Percentiles rank a stretch among this genome's conserved stretches.
Evolutionary conservation across 2,329 filamentous ascomycete genomes (phyloP).

Genomic region (Aspergillus spinulosporus): DNA sequence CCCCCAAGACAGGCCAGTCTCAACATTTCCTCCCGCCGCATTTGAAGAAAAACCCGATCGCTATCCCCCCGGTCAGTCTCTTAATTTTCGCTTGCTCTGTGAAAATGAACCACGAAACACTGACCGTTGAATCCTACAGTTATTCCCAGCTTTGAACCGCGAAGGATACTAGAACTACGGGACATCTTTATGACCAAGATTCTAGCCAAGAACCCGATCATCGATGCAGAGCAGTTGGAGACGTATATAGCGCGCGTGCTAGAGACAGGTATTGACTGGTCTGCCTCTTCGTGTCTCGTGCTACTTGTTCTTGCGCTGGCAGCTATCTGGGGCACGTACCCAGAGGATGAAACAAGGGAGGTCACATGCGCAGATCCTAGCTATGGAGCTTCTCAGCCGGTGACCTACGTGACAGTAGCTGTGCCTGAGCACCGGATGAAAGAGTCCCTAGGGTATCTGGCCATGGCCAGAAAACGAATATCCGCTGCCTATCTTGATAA

Average conservation of each 20-base stretch:
- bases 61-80: constrained; percentile 19
- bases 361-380: constrained; percentile 16
- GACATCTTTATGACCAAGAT: constrained; percentile 29
- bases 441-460: constrained; percentile 25
- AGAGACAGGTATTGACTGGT: constrained; percentile 29
- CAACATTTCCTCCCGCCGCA: constrained; percentile 26
- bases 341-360: constrained; percentile 25
- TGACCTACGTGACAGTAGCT: constrained; percentile 23
- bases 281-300: constrained; percentile 25
- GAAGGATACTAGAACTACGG: constrained; percentile 25
- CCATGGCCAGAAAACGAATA: constrained; percentile 27
- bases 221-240: constrained; percentile 26
- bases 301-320: constrained; percentile 27
- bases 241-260: constrained; percentile 23
- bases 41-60: constrained; percentile 27
- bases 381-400: constrained; percentile 12
- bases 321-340: constrained; percentile 29
- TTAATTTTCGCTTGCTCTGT: neutral
- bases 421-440: constrained; percentile 27
- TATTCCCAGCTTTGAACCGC: constrained; percentile 21
- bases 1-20: constrained; percentile 25
- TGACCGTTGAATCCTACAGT: constrained; percentile 2
- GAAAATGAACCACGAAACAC: no score
- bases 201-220: constrained; percentile 28
- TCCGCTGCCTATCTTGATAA: constrained; percentile 28